phyloP scores from a whole-genome alignment of 2,329 filamentous ascomycete genomes.

The Pseudopithomyces maydicus region DNA sequence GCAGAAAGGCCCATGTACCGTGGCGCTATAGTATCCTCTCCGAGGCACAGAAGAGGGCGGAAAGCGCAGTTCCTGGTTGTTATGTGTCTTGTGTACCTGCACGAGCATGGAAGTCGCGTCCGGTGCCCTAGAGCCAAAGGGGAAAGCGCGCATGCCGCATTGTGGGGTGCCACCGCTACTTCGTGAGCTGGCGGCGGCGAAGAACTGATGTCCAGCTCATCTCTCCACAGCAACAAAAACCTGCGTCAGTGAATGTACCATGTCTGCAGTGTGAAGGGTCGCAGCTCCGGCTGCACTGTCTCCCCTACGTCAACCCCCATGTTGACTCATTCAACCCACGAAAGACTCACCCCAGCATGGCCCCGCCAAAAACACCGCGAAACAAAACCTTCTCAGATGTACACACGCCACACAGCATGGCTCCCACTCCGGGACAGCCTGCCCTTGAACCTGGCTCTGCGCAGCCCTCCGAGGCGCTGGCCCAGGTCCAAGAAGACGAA shows the following conservation, averaged over 20 bases:
- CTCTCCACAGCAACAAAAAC: slow-evolving; percentile 7
- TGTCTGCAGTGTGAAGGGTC: slow-evolving; percentile 50
- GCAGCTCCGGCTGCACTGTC: slow-evolving; percentile 55
- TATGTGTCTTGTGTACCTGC: slow-evolving; percentile 2
- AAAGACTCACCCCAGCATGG: slow-evolving; percentile 50
- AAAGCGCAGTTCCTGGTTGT: slow-evolving; percentile 1
- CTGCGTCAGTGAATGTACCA: slow-evolving; percentile 20
- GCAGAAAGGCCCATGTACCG: slow-evolving; percentile 9
- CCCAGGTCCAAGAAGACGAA: slow-evolving; percentile 86
- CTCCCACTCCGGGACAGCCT: slow-evolving; percentile 29
- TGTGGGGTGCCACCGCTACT: slow-evolving; percentile 16
- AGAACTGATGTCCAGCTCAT: slow-evolving; percentile 18
- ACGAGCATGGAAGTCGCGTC: slow-evolving; percentile 13
- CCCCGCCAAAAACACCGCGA: slow-evolving; percentile 52
- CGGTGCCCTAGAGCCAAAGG: slow-evolving; percentile 5
- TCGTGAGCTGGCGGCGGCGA: slow-evolving; percentile 14
- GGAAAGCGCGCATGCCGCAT: slow-evolving; percentile 5
- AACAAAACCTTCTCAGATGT: slow-evolving; percentile 45
- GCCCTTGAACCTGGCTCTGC: slow-evolving; percentile 33
- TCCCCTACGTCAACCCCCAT: slow-evolving; percentile 36
- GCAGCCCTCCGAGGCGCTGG: slow-evolving; percentile 66
- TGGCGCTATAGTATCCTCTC: not conserved
- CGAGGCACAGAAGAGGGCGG: not conserved
- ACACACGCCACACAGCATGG: slow-evolving; percentile 34
- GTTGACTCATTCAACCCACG: slow-evolving; percentile 39